Evolutionary conservation across 345 rosid species (phyloP), one percentile per base, ranked within the genome.

Genomic region (Dipteronia dyeriana): DNA sequence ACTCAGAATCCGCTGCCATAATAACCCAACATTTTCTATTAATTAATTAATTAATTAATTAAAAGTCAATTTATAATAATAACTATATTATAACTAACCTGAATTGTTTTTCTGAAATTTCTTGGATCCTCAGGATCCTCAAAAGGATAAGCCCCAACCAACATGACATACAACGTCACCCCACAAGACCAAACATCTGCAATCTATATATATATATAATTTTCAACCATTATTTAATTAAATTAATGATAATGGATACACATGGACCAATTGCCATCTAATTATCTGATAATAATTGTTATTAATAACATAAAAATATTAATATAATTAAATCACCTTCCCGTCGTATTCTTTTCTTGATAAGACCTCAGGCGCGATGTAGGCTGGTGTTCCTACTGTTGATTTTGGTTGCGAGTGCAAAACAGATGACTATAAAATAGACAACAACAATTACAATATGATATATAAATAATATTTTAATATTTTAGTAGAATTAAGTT

Each of bases 331-430:
- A 68, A 54, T 71, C 81, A 92, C 98, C 92, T 92, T 91, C 53
- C 97, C 97, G 59, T 95, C 91, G 72, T 95, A 95, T 79, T 91
- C 97, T 82, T 87, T 92, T 5, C 84, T 88, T 0, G 91, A 80
- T 43, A 95, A 78, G 60, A 95, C 93, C 83, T 95, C 97, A 0
- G 98, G 98, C 1, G 98, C 98, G 38, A 94, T 90, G 57, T 91
- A 92, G 61, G 98, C 98, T 3, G 97, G 98, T 3, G 97, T 92
- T 79, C 98, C 98, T n/a, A 92, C 98, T 0, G 97, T 90, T 10
- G 98, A 94, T 83, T 94, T 94, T 60, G 98, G 98, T 63, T 94
- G 98, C 56, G 98, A 94, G 78, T 94, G 97, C 77, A 92, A 85
- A 68, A 91, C 94, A 16, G 93, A 84, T 61, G 98, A 94, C 97